Base-by-base conservation (phyloP, 2,329 filamentous ascomycete genomes). In the Penicillium sp. region DNA sequence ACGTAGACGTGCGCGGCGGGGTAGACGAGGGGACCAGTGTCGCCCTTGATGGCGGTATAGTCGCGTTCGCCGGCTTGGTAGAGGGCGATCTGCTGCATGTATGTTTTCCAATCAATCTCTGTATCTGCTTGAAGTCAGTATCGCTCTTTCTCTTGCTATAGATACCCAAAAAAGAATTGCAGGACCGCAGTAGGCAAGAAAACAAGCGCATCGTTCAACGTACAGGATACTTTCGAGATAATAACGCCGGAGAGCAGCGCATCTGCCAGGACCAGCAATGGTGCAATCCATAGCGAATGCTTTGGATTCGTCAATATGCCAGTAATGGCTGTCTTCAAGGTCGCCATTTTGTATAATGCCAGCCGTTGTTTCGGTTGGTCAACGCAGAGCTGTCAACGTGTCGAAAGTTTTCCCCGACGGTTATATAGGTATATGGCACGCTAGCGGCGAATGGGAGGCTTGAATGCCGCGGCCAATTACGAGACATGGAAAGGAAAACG, bases 91-190 rank as follows among this genome's bases (percentile, higher is more conserved):
- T 99, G 94, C 71, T 97, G 83, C 92, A 99, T 97, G 74, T 99
- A 99, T 0, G 94, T 91, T 58, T 82, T 83, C 93, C 93, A 99
- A 75, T 99, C 94, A 68, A 99, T 99, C 74, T 99, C 94, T 45
- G 94, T 99, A 71, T 99, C 94, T 90, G 63, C 45, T 21, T 24
- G 51, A 23, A 20, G 43, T 43, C 11, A 43, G 40, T 3, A 21
- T 43, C 5, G 7, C 35, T 53, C 35, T 45, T 26, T 24, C 12
- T 40, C 5, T 23, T 47, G 1, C 8, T 40, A 24, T 5, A 9
- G 3, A 21, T n/a, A 49, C 0, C 18, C n/a, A 18, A 33, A 21
- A n/a, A n/a, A n/a, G n/a, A n/a, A n/a, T n/a, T 4, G 26, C 26
- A 28, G 26, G 26, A 28, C 8, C 28, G 12, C 28, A 30, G 12